phyloP scores from a whole-genome alignment of 2,329 filamentous ascomycete genomes.

The Botrytis tulipae region DNA sequence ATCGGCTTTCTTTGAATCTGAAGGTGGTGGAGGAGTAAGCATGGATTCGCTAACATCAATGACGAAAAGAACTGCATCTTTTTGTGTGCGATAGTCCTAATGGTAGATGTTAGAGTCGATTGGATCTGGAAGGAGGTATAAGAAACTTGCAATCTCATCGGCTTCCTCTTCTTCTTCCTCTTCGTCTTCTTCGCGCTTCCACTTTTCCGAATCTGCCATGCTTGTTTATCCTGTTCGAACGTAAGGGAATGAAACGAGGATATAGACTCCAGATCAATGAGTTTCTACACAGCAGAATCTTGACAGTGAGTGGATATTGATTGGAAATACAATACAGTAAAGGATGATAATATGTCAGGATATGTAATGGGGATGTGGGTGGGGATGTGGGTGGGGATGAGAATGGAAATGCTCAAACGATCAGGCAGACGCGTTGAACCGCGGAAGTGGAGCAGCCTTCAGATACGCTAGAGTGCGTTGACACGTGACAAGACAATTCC shows the following conservation, averaged over 20 bases:
- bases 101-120: not conserved
- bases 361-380: not conserved
- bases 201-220: slow-evolving; percentile 31
- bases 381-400: not conserved
- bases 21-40: slow-evolving; percentile 64
- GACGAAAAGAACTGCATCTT: slow-evolving; percentile 97
- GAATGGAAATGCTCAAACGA: not conserved
- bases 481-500: not conserved
- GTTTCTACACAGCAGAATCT: not conserved
- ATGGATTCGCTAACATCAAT: slow-evolving; percentile 91
- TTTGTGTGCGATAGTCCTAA: slow-evolving; percentile 84
- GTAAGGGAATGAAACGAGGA: not conserved
- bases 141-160: slow-evolving; percentile 56
- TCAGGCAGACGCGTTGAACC: slow-evolving; percentile 18
- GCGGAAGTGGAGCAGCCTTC: slow-evolving; percentile 2
- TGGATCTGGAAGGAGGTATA: slow-evolving; percentile 20
- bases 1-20: slow-evolving; percentile 71
- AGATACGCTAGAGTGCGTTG: not conserved
- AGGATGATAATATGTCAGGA: not conserved
- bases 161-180: slow-evolving; percentile 67
- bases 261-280: not conserved
- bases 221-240: not conserved
- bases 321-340: not conserved
- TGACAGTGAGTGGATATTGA: not conserved
- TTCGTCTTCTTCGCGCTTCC: slow-evolving; percentile 59